Evolutionary conservation across 2,329 filamentous ascomycete species (phyloP), one percentile per base, ranked within the genome.

Genomic region (Aspergillus puulaauensis): DNA sequence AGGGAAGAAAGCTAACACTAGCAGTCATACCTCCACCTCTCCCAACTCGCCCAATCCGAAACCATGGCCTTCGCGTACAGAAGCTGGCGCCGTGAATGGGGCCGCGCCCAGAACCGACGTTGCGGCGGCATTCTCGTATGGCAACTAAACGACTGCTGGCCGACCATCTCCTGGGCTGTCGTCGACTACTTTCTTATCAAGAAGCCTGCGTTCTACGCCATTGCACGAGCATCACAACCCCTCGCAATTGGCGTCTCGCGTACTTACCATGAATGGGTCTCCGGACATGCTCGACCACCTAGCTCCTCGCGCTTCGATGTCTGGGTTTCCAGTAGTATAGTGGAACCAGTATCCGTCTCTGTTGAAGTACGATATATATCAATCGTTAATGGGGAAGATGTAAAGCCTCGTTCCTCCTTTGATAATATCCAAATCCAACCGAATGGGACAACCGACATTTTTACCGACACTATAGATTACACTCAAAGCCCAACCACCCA

Each of bases 181-280:
- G 80, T 83, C 17, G 84, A 87, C 68, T 86, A 86, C 67, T 85
- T 83, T 66, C 77, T 81, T 46, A 79, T 83, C 19, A 84, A 83
- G 47, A 87, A 87, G 68, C 82, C 83, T 33, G 83, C 83, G 24
- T 86, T 84, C 70, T 86, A 86, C 62, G 81, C 83, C 2, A 83
- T 86, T 68, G 79, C 82, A 57, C 76, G 84, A 33, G 83, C 82
- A 3, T 73, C 86, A 52, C 81, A 80, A 19, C 82, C 82, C 1
- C 73, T 86, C 43, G 83, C 83, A 0, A 75, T 87, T 1, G 82
- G 81, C 1, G 80, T 85, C 31, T 81, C 80, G 64, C 77, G 83
- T n/a, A 78, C 79, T 51, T 82, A 85, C 64, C 79, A 83, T 62
- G 83, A 85, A 66, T 85, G 83, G 83, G 84, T 82, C 61, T 80